phyloP scores from a whole-genome alignment of 108 stramenopile genomes.

The Fragilariopsis cylindrus region DNA sequence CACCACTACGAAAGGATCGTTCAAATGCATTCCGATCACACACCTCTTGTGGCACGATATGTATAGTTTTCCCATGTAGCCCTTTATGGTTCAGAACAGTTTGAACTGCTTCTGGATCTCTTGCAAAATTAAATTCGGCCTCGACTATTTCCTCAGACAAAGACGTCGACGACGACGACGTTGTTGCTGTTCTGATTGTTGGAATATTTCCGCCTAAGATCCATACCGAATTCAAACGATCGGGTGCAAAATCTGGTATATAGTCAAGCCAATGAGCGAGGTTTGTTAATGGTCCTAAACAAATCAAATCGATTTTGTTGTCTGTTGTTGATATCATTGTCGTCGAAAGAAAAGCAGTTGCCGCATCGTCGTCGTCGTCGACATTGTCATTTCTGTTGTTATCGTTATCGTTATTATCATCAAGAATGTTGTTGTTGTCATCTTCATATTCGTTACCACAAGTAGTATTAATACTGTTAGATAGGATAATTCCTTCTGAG shows the following conservation, averaged over 20 bases:
- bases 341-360: no score
- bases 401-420: background rate
- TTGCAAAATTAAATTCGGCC: slow-evolving; percentile 7
- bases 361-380: background rate
- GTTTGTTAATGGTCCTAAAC: slow-evolving; percentile 6
- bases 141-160: background rate
- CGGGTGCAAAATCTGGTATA: background rate
- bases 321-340: no score
- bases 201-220: slow-evolving; percentile 10
- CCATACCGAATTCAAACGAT: slow-evolving; percentile 3
- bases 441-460: no score
- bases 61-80: background rate
- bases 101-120: slow-evolving; percentile 7
- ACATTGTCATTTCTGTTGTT: background rate
- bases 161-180: background rate
- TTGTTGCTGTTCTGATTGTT: background rate
- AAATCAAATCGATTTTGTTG: slow-evolving; percentile 5
- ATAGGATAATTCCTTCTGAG: background rate
- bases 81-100: background rate
- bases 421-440: no score
- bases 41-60: slow-evolving; percentile 5
- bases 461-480: background rate
- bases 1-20: background rate
- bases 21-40: background rate
- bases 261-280: slow-evolving; percentile 2